Evolutionary conservation across 352 stramenopile species (phyloP), one percentile per base, ranked within the genome.

Genomic region (Pythium dissimile): DNA sequence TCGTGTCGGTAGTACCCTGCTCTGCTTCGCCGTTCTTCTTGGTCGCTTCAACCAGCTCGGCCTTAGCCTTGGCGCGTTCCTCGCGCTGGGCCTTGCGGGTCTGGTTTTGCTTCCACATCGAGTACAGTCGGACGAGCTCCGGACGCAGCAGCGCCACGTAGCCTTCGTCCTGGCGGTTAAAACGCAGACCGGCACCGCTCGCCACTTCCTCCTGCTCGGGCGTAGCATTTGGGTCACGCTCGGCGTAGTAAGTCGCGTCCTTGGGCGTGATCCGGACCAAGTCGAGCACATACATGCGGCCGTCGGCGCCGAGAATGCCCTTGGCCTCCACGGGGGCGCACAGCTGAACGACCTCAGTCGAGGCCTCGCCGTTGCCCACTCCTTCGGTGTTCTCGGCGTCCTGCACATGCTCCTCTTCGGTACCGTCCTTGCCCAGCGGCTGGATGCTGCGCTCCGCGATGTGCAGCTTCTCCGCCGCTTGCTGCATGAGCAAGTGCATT

Each of bases 261-360:
- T 97, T 92, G 3, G 95, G 93, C 12, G 94, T 98, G 49, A 98
- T 90, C 23, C 95, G 85, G 20, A 97, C 93, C 7, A 98, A 82
- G 70, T 99, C 96, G 24, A 99, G 72, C 13, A 98, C 74, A 75
- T 99, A 99, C 62, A 92, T 81, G 49, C 89, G 84, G 16, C 82
- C 86, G 64, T 99, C 96, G 11, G 90, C 97, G n/a, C 95, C 93
- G 27, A 88, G 65, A 62, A 98, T 98, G 26, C 94, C 95, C 75
- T 99, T 99, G 45, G 91, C 94, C 59, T 98, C 95, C 42, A 98
- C 80, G 7, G 96, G 94, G 18, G 85, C 90, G 61, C 89, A 98
- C 1, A 98, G 72, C 51, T 82, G 67, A 21, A 91, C 74, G 20
- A 86, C 68, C 9, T 77, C 64, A 0, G 75, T 81, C n/a, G 54